These are phyloP conservation scores for Ceratocystis cacaofunesta DNA, from an alignment of 2,329 filamentous ascomycete species.

Conservation along the genomic window DNA sequence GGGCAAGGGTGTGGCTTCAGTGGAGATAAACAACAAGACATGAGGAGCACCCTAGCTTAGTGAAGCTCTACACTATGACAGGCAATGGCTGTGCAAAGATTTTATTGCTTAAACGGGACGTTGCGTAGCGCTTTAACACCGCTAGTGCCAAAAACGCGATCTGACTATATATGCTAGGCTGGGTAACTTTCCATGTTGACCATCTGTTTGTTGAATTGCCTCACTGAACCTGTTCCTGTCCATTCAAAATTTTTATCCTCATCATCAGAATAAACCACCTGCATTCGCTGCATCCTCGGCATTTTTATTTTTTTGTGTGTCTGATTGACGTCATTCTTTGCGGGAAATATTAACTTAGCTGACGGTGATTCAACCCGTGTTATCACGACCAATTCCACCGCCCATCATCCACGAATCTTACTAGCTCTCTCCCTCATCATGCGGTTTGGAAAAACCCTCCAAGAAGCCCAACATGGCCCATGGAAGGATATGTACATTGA, in stretches of 20 bases:
- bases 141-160: constrained; percentile 7
- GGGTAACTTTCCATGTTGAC: background rate
- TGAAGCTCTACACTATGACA: constrained; percentile 1
- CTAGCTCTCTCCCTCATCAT: constrained; percentile 34
- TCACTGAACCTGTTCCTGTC: background rate
- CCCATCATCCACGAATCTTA: background rate
- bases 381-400: background rate
- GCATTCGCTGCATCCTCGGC: background rate
- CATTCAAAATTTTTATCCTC: background rate
- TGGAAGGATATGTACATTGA: constrained; percentile 95
- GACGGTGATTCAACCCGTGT: background rate
- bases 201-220: background rate
- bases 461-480: constrained; percentile 62
- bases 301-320: background rate
- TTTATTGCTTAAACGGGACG: constrained; percentile 1
- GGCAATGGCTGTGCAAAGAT: background rate
- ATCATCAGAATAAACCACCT: background rate
- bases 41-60: background rate
- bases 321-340: background rate
- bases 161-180: background rate
- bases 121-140: background rate
- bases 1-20: constrained; percentile 4
- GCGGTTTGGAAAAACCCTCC: constrained; percentile 86
- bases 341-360: background rate
- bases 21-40: background rate